Conservation (phyloP, 768 basidiomycete species). For the Mycena pura region DNA sequence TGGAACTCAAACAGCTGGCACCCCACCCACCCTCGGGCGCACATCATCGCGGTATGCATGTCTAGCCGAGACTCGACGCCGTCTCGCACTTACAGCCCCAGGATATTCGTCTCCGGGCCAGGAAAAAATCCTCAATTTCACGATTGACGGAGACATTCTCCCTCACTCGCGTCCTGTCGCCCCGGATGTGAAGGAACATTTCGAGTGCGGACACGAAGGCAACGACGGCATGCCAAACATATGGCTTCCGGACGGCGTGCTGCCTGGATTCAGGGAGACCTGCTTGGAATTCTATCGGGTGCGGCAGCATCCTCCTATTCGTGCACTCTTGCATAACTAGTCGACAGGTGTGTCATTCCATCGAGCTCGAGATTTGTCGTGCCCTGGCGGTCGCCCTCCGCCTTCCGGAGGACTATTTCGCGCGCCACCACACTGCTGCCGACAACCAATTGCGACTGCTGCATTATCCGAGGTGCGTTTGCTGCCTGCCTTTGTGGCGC, state of each 20-base stretch:
- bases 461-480: conserved; percentile 58
- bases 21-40: conserved; percentile 41
- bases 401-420: conserved; percentile 52
- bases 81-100: background rate
- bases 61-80: background rate
- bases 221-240: conserved; percentile 57
- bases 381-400: conserved; percentile 55
- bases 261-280: conserved; percentile 61
- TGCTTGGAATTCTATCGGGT: conserved; percentile 61
- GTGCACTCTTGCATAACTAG: conserved; percentile 11
- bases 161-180: background rate
- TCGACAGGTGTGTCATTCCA: conserved; percentile 32
- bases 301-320: background rate
- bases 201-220: conserved; percentile 60
- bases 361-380: conserved; percentile 61
- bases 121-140: conserved; percentile 35
- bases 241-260: conserved; percentile 58
- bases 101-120: conserved; percentile 39
- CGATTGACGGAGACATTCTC: background rate
- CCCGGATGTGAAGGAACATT: conserved; percentile 50
- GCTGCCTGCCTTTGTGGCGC: background rate
- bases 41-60: conserved; percentile 38
- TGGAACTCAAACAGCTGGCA: conserved; percentile 39
- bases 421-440: conserved; percentile 44
- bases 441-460: conserved; percentile 63